Conservation (phyloP, 2,329 filamentous ascomycete genomes). For the Colletotrichum higginsianum region DNA sequence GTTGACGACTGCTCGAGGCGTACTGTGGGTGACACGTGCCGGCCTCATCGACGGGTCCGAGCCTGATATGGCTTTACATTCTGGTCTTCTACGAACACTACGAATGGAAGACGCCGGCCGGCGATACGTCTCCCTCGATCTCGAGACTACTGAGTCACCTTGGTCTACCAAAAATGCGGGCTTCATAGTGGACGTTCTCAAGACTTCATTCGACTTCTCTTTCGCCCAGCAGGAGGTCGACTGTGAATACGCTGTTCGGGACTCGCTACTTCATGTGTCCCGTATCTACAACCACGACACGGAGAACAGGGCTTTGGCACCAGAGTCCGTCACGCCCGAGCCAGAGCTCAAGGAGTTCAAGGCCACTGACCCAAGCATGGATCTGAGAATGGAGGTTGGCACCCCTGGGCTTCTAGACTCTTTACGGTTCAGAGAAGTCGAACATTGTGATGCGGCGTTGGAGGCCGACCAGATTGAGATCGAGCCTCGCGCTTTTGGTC, state of each 20-base stretch:
- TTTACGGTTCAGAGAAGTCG: conserved; percentile 45
- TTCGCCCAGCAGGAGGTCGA: conserved; percentile 8
- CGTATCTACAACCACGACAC: conserved; percentile 28
- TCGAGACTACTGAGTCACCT: not conserved
- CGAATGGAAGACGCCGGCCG: conserved; percentile 35
- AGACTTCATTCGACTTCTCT: conserved; percentile 14
- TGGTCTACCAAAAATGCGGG: conserved; percentile 1
- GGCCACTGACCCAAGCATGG: too few species aligned
- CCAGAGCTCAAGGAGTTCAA: conserved; percentile 1
- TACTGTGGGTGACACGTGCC: conserved; percentile 23
- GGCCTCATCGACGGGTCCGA: conserved; percentile 2
- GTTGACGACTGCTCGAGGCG: conserved; percentile 20
- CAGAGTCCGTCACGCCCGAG: not conserved
- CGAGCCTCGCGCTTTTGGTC: conserved; percentile 47
- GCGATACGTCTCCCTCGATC: conserved; percentile 39
- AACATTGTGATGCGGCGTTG: not conserved
- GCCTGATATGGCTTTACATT: conserved; percentile 23
- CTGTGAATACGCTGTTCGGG: conserved; percentile 23
- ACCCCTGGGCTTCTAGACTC: conserved; percentile 46
- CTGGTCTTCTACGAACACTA: conserved; percentile 39
- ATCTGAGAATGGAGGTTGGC: conserved; percentile 40
- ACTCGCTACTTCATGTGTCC: conserved; percentile 9
- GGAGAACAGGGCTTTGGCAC: not conserved
- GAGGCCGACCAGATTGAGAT: conserved; percentile 46
- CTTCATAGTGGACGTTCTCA: conserved; percentile 14